Percentiles rank a stretch among this genome's conserved stretches.
These are phyloP conservation scores for Paramecium biaurelia DNA, from an alignment of 73 alveolate genomes.

Conservation along the genomic window DNA sequence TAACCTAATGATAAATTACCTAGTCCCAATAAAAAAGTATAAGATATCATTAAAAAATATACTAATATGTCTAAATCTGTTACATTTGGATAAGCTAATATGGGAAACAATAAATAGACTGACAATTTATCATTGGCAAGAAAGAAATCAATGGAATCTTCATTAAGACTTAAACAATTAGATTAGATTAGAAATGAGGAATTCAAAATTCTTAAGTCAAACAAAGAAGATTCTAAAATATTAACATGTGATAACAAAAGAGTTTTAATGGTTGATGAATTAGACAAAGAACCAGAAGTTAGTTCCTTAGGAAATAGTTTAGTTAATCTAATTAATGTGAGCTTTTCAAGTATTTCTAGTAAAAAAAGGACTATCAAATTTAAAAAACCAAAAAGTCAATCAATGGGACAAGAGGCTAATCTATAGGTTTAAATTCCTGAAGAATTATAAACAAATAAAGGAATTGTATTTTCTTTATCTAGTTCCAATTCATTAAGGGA, in stretches of 20 bases:
- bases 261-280: slow-evolving; percentile 19
- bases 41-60: slow-evolving; percentile 15
- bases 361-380: background rate
- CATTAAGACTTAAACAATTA: slow-evolving; percentile 9
- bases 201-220: background rate
- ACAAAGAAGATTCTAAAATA: background rate
- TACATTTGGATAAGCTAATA: slow-evolving; percentile 25
- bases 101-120: background rate
- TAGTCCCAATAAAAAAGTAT: background rate
- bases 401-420: background rate
- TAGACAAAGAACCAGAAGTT: slow-evolving; percentile 17
- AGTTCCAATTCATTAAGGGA: slow-evolving; percentile 9
- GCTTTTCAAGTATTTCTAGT: background rate
- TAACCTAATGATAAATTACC: background rate
- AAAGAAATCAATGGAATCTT: slow-evolving; percentile 32
- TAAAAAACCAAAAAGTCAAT: background rate
- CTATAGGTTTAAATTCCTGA: background rate
- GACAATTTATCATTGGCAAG: background rate
- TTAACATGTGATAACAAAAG: slow-evolving; percentile 14
- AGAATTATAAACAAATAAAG: background rate
- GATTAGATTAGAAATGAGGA: background rate
- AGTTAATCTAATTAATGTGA: slow-evolving; percentile 16
- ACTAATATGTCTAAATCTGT: background rate
- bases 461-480: background rate
- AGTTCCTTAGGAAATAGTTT: background rate